These are phyloP conservation scores for Polyporus tsugae DNA, from an alignment of 1,284 basidiomycete species.

Conservation along the genomic window DNA sequence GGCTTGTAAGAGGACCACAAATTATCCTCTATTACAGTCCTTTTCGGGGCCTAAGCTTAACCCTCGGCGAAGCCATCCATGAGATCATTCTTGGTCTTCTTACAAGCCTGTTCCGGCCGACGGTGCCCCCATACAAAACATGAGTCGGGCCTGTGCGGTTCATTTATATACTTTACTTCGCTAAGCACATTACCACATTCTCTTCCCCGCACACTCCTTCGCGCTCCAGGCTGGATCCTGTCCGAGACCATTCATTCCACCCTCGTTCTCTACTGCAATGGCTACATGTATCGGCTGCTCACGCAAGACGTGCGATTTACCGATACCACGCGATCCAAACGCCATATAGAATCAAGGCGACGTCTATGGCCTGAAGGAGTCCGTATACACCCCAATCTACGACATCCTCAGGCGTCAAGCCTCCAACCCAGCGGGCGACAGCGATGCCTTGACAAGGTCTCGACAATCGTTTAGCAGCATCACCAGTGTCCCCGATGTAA, in stretches of 20 bases:
- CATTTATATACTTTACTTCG: background rate
- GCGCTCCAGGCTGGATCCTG: background rate
- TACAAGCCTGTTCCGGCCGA: background rate
- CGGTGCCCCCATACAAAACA: background rate
- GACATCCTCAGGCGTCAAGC: background rate
- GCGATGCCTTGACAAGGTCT: background rate
- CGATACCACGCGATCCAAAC: background rate
- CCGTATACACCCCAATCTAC: background rate
- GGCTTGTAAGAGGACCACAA: background rate
- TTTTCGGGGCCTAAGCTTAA: background rate
- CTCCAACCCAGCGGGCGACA: background rate
- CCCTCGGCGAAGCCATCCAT: no score
- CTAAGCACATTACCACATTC: background rate
- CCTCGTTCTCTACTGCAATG: background rate
- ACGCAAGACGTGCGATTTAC: background rate
- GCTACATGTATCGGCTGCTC: background rate
- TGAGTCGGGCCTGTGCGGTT: background rate
- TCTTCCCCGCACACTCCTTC: background rate
- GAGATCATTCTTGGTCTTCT: background rate
- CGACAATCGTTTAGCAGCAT: background rate
- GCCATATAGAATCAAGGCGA: background rate
- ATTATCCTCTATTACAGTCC: background rate
- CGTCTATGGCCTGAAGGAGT: background rate
- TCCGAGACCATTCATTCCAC: background rate
- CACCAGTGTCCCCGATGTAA: background rate